Evolutionary conservation across 495 filamentous ascomycete genomes (phyloP), one percentile per base, ranked within the genome.

Genomic region (Xylaria scruposa): DNA sequence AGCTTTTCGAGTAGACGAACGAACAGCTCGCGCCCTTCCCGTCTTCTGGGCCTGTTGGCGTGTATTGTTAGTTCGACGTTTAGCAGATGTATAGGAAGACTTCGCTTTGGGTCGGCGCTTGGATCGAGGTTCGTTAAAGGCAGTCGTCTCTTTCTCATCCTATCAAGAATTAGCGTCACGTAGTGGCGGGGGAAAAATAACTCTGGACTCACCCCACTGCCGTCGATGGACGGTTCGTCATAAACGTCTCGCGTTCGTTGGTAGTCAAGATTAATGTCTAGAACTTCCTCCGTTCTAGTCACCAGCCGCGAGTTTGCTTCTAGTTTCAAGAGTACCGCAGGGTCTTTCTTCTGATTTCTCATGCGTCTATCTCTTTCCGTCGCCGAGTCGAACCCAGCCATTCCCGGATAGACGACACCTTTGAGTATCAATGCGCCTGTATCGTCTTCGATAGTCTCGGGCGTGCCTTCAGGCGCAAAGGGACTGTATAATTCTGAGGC

Each of bases 301-400:
- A 95, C 90, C 6, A 84, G 81, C 26, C 78, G 77, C 0, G 94
- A 95, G 21, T 90, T 90, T 40, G 82, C 77, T 73, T 93, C 87
- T 85, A 97, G 93, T 74, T 87, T 85, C 77, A 86, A 87, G 29
- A 97, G 72, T 26, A 93, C 88, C 8, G 87, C 91, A 15, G 83
- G 85, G 68, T 93, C 91, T 76, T 97, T 97, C 72, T 92, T 92
- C 79, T 97, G 94, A 76, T 97, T 97, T 51, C 94, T 89, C 81
- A 88, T 93, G 47, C 92, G 89, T 76, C 91, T 91, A 84, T 92
- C 91, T 60, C 91, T 88, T 66, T 89, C 85, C 1, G 89, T 93
- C 9, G 94, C 94, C 13, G 94, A 91, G 77, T 97, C 94, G 75
- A 97, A 97, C 24, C 95, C 81, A 66, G 91, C 89, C 94, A 97